Evolutionary conservation across 1,284 basidiomycete species (phyloP).

Genomic region (Veloboletus limbatus): DNA sequence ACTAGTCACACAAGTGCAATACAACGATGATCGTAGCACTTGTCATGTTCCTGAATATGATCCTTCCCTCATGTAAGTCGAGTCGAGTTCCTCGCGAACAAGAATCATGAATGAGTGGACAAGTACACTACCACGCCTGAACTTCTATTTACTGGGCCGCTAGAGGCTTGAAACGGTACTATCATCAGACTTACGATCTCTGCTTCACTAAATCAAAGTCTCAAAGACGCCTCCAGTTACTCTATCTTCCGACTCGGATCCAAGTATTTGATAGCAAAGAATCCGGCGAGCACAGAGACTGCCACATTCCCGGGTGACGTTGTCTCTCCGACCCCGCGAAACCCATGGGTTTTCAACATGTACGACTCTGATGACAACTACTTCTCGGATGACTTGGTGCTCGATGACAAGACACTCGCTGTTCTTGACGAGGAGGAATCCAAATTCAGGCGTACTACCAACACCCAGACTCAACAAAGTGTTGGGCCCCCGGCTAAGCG

Average conservation of each 20-base stretch:
- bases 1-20: constrained; percentile 11
- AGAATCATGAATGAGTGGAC: too few relatives aligned
- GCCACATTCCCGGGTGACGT: too few relatives aligned
- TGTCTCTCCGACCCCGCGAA: background rate
- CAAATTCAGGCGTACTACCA: constrained; percentile 38
- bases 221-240: background rate
- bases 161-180: too few relatives aligned
- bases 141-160: too few relatives aligned
- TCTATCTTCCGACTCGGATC: too few relatives aligned
- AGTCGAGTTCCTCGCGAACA: background rate
- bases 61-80: too few relatives aligned
- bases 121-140: too few relatives aligned
- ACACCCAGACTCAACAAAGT: constrained; percentile 18
- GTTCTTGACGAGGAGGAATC: constrained; percentile 59
- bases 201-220: background rate
- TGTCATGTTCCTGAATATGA: too few relatives aligned
- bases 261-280: too few relatives aligned
- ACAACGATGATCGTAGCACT: constrained; percentile 10
- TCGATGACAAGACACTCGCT: constrained; percentile 63
- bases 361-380: constrained; percentile 68
- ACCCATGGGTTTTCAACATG: constrained; percentile 38
- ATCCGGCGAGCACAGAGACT: background rate
- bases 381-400: constrained; percentile 56
- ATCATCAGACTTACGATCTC: too few relatives aligned
- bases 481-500: constrained; percentile 50